A percentile compares a stretch with the other conserved stretches of the same genome.
These are phyloP conservation scores for Westerdykella aurantiaca DNA, from an alignment of 2,329 filamentous ascomycete species.

Conservation along the genomic window DNA sequence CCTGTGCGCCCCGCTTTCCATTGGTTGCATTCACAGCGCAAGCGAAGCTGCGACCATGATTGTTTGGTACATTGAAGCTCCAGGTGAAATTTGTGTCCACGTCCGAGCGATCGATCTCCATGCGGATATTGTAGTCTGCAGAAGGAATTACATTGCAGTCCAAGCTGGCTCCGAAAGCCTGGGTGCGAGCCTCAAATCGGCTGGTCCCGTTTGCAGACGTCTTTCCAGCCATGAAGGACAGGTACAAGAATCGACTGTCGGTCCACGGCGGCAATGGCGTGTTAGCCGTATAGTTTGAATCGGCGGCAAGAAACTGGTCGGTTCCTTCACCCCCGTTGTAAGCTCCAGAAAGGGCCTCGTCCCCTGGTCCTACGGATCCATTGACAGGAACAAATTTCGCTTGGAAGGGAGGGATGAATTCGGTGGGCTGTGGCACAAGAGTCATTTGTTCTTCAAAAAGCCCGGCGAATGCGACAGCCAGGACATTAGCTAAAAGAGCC, in stretches of 20 bases:
- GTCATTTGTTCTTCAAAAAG: conserved; percentile 44
- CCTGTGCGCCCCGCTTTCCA: too few species aligned
- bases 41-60: too few species aligned
- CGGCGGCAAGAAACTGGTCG: conserved; percentile 40
- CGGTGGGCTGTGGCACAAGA: conserved; percentile 7
- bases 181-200: conserved; percentile 24
- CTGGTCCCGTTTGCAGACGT: not conserved
- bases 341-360: conserved; percentile 23
- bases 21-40: too few species aligned
- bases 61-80: too few species aligned
- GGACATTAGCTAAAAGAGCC: conserved; percentile 48
- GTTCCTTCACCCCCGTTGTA: conserved; percentile 19
- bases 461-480: conserved; percentile 49
- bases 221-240: conserved; percentile 36
- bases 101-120: too few species aligned
- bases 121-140: too few species aligned
- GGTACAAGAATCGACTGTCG: conserved; percentile 42
- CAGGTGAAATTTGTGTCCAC: too few species aligned
- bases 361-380: not conserved
- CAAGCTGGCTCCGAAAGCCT: conserved; percentile 31
- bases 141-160: too few species aligned
- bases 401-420: conserved; percentile 11
- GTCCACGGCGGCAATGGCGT: conserved; percentile 50
- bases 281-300: conserved; percentile 43
- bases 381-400: conserved; percentile 21